Base-by-base conservation (phyloP, 805 yeast genomes). In the Lachancea thermotolerans region DNA sequence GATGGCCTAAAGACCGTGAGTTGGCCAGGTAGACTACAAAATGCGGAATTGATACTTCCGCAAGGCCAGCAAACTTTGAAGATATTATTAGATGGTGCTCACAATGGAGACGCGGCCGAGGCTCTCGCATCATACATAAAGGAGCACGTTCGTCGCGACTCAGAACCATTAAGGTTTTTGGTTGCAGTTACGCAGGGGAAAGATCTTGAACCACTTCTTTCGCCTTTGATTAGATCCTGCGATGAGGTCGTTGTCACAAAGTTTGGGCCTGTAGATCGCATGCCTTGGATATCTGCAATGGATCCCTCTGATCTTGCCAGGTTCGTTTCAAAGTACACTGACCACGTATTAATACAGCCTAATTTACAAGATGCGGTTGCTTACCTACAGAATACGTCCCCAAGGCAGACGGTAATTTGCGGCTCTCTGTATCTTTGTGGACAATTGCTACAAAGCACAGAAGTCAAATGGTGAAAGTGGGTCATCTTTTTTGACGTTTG, bases 1-100 rank as follows among this genome's bases (percentile, higher is more conserved):
- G 50, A 56, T 7, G 95, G 96, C 0, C 63, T 90, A 0, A 41
- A 55, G 1, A 42, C 52, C 0, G 81, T 89, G 0, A 50, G 53
- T 8, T 90, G 98, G 98, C 95, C 95, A 0, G 98, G 97, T 1
- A 68, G 99, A 49, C 66, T 93, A 42, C 96, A 93, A 56, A 49
- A 58, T 27, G 27, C 77, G 11, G 48, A 63, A 3, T 54, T 71
- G 7, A 21, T 21, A n/a, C 51, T 57, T 7, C 53, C 59, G 11
- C 46, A 56, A 1, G 42, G 65, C 1, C 54, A 60, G 17, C 54
- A 50, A 6, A 14, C 30, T 15, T 41, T 61, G 2, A 52, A 60
- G 1, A 42, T 71, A 0, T 63, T 93, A 3, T 57, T 93, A 2
- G 98, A 91, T 65, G 98, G 98, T 2, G 97, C 98, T 0, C 98